phyloP scores from a whole-genome alignment of 2,329 filamentous ascomycete species.

The Capronia coronata region DNA sequence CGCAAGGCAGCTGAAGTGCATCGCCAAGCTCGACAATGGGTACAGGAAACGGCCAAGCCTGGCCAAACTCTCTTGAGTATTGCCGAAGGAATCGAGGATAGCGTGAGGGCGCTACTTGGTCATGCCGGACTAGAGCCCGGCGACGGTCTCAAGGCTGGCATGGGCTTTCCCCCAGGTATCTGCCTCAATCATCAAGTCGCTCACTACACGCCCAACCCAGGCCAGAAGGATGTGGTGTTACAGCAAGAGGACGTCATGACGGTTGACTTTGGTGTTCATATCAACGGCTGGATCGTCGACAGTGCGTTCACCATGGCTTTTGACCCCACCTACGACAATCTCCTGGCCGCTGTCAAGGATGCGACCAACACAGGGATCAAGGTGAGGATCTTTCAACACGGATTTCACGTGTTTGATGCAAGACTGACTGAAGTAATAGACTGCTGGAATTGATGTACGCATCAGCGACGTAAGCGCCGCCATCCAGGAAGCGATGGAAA shows the following conservation, averaged over 20 bases:
- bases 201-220: conserved; percentile 53
- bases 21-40: conserved; percentile 49
- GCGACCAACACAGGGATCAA: conserved; percentile 59
- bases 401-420: not conserved
- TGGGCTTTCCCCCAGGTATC: conserved; percentile 53
- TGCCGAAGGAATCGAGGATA: conserved; percentile 50
- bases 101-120: conserved; percentile 46
- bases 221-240: conserved; percentile 62
- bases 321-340: conserved; percentile 66
- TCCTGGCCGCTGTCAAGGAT: conserved; percentile 65
- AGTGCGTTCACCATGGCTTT: conserved; percentile 74
- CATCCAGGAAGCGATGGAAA: conserved; percentile 58
- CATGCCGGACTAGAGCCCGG: conserved; percentile 49
- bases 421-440: conserved; percentile 29
- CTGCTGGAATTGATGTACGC: conserved; percentile 51
- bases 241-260: conserved; percentile 71
- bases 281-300: conserved; percentile 74
- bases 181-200: conserved; percentile 50
- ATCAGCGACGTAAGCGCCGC: conserved; percentile 51
- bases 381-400: conserved; percentile 29
- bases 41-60: conserved; percentile 46
- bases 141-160: conserved; percentile 45
- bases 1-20: conserved; percentile 53
- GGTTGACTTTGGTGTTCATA: conserved; percentile 74
- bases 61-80: conserved; percentile 46